Evolutionary conservation across 768 basidiomycete species (phyloP).

Genomic region (Rubroboletus satanas): DNA sequence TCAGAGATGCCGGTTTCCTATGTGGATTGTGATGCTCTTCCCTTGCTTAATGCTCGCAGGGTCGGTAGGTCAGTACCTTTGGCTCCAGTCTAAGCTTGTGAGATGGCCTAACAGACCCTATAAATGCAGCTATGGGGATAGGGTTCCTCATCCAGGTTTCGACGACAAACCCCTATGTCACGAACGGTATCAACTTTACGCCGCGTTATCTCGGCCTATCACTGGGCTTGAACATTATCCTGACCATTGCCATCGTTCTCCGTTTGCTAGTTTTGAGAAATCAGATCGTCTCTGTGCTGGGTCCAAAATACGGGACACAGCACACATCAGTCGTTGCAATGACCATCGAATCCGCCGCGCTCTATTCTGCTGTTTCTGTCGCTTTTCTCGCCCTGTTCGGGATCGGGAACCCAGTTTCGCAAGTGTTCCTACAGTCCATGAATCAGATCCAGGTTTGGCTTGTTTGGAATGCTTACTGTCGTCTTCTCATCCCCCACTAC

Average conservation of each 20-base stretch:
- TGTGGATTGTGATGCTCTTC: conserved; percentile 7
- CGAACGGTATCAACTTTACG: conserved; percentile 10
- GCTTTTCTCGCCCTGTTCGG: conserved; percentile 31
- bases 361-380: conserved; percentile 27
- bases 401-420: conserved; percentile 18
- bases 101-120: background rate
- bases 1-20: background rate
- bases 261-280: conserved; percentile 26
- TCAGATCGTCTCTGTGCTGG: conserved; percentile 11
- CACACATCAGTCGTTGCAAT: conserved; percentile 35
- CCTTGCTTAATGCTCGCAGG: conserved; percentile 11
- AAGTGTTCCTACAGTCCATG: conserved; percentile 29
- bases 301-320: conserved; percentile 17
- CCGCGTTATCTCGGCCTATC: conserved; percentile 27
- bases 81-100: background rate
- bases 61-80: conserved; percentile 3
- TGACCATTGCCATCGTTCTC: conserved; percentile 30
- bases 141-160: conserved; percentile 12
- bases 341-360: conserved; percentile 33
- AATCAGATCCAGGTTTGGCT: conserved; percentile 26
- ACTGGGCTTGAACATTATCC: conserved; percentile 30
- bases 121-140: conserved; percentile 5
- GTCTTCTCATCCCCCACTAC: background rate
- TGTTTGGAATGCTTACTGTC: too few species aligned
- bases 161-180: conserved; percentile 11